Conservation (phyloP, 176 grass and related monocot species). For the Oropetium thomaeum region DNA sequence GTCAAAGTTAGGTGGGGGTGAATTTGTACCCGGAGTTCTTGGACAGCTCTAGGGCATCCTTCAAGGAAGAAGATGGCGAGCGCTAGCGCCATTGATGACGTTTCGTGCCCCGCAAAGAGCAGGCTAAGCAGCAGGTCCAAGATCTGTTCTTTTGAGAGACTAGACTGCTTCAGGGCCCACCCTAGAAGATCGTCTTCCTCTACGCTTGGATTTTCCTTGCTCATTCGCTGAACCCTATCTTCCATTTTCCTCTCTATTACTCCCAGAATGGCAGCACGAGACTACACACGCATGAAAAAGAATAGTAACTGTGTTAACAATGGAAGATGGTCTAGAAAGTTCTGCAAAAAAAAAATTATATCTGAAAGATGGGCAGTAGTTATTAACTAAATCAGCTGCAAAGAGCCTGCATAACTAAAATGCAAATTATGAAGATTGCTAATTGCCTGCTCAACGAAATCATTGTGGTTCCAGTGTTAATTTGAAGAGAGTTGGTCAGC, state of each 20-base stretch:
- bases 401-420: background rate
- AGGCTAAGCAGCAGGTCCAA: constrained; percentile 90
- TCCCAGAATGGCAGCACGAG: constrained; percentile 67
- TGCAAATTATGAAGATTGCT: constrained; percentile 32
- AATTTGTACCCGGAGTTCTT: constrained; percentile 56
- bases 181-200: constrained; percentile 92
- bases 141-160: constrained; percentile 79
- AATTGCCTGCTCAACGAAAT: constrained; percentile 3
- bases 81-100: constrained; percentile 82
- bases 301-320: background rate
- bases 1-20: background rate
- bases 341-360: too few species aligned
- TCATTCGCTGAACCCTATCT: constrained; percentile 43
- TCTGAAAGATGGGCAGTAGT: background rate
- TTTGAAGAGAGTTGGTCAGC: constrained; percentile 38
- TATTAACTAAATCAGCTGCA: constrained; percentile 30
- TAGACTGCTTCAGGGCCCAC: constrained; percentile 72
- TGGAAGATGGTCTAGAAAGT: background rate
- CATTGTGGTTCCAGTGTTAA: constrained; percentile 21
- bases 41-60: constrained; percentile 65
- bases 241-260: constrained; percentile 91
- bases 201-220: constrained; percentile 22
- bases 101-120: constrained; percentile 93
- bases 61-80: constrained; percentile 90
- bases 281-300: constrained; percentile 41